Conservation (phyloP, 2,329 filamentous ascomycete species). For the Coniochaeta prunicola region DNA sequence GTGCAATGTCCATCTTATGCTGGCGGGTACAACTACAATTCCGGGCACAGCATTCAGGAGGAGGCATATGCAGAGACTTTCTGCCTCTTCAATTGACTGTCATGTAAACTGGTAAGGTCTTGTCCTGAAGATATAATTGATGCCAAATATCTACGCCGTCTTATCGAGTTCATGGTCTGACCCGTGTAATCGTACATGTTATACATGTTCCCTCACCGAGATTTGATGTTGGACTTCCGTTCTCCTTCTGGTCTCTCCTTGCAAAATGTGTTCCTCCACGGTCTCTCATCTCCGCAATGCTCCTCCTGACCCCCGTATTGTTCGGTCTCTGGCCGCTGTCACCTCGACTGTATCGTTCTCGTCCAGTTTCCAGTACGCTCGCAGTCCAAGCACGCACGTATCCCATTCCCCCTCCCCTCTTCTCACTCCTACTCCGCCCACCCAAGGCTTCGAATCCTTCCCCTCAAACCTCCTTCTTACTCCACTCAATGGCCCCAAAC, state of each 20-base stretch:
- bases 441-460: neutral
- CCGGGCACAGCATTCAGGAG: neutral
- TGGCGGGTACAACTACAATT: neutral
- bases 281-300: no score
- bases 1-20: neutral
- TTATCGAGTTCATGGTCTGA: neutral
- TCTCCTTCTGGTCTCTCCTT: neutral
- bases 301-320: no score
- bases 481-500: constrained; percentile 45
- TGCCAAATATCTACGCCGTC: neutral
- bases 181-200: neutral
- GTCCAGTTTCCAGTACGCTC: no score
- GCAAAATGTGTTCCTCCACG: no score
- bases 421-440: neutral
- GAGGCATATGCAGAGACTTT: neutral
- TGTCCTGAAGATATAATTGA: neutral
- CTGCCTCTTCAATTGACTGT: neutral
- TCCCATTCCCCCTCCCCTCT: neutral
- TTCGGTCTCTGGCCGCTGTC: no score
- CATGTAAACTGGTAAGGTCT: neutral
- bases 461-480: constrained; percentile 19
- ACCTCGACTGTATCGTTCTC: no score
- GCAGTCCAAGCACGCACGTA: no score
- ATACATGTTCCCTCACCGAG: neutral
- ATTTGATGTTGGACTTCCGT: neutral